These are phyloP conservation scores for Citrus trifoliata DNA, from an alignment of 345 rosid species.

Conservation along the genomic window DNA sequence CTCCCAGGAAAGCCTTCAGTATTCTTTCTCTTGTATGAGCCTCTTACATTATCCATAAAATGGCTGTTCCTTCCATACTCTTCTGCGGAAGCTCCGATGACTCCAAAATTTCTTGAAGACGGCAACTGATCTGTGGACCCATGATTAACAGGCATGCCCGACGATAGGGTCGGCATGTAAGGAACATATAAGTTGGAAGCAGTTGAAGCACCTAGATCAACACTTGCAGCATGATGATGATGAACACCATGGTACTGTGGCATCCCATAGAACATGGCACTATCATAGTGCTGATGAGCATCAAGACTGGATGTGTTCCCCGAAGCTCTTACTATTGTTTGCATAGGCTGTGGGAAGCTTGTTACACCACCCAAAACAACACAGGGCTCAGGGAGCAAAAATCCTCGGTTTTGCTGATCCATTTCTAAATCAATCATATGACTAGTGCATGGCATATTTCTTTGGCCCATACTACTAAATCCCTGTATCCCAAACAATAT, in stretches of 20 bases:
- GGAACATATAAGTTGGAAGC: constrained; percentile 48
- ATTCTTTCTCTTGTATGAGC: constrained; percentile 65
- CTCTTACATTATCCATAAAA: constrained; percentile 52
- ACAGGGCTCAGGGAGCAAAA: constrained; percentile 46
- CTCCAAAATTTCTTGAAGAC: constrained; percentile 41
- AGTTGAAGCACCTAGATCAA: constrained; percentile 46
- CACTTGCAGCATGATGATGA: constrained; percentile 42
- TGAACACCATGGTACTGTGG: constrained; percentile 52
- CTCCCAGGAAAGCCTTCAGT: constrained; percentile 45
- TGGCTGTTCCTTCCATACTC: constrained; percentile 49
- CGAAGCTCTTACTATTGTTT: constrained; percentile 30
- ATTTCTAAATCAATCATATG: constrained; percentile 50
- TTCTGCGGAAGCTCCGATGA: constrained; percentile 46
- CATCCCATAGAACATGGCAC: constrained; percentile 40
- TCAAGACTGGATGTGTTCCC: constrained; percentile 38
- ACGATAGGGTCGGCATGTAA: constrained; percentile 24
- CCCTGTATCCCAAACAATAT: constrained; percentile 24
- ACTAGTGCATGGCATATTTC: constrained; percentile 40
- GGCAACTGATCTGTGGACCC: constrained; percentile 43
- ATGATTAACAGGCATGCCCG: constrained; percentile 42
- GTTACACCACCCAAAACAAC: constrained; percentile 42
- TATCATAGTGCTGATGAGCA: constrained; percentile 43
- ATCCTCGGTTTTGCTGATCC: constrained; percentile 45
- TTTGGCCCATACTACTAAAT: constrained; percentile 47
- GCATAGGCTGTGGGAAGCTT: constrained; percentile 48